Percentiles rank a stretch among this genome's conserved stretches.
These are phyloP conservation scores for Cornus controversa DNA, from an alignment of 148 eudicot genomes.

Conservation along the genomic window DNA sequence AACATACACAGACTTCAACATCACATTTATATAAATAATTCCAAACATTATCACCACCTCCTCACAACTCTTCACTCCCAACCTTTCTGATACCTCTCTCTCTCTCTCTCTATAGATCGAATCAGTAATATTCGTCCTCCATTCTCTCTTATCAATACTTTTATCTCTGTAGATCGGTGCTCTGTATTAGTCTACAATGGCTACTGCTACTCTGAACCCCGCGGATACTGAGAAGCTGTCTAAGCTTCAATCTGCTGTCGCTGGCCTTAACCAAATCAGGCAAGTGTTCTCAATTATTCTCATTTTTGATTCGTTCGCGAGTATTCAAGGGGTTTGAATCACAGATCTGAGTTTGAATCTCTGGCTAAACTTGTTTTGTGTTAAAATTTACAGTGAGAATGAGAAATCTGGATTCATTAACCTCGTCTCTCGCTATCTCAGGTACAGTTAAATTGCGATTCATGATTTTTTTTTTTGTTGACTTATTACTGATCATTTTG, in stretches of 20 bases:
- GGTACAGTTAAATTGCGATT: slow-evolving; percentile 33
- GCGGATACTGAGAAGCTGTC: slow-evolving; percentile 62
- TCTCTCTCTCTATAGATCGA: not conserved
- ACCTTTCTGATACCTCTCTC: not conserved
- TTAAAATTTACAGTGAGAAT: slow-evolving; percentile 59
- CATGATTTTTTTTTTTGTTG: not conserved
- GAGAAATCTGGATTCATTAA: slow-evolving; percentile 97
- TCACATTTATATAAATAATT: too few relatives aligned
- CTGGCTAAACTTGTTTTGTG: not conserved
- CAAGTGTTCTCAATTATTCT: not conserved
- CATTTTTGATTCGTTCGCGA: not conserved
- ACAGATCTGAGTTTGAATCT: slow-evolving; percentile 16
- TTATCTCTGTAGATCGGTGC: slow-evolving; percentile 15
- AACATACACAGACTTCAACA: too few relatives aligned
- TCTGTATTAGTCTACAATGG: slow-evolving; percentile 40
- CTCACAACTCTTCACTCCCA: not conserved
- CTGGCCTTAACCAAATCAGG: slow-evolving; percentile 74
- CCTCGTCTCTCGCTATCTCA: slow-evolving; percentile 88
- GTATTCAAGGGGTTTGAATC: not conserved
- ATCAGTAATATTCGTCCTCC: not conserved
- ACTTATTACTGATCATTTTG: not conserved
- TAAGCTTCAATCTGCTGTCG: slow-evolving; percentile 58
- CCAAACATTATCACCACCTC: not conserved
- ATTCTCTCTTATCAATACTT: not conserved
- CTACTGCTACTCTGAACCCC: slow-evolving; percentile 36